phyloP scores from a whole-genome alignment of 176 grass and related monocot genomes.

The Carex myosuroides region DNA sequence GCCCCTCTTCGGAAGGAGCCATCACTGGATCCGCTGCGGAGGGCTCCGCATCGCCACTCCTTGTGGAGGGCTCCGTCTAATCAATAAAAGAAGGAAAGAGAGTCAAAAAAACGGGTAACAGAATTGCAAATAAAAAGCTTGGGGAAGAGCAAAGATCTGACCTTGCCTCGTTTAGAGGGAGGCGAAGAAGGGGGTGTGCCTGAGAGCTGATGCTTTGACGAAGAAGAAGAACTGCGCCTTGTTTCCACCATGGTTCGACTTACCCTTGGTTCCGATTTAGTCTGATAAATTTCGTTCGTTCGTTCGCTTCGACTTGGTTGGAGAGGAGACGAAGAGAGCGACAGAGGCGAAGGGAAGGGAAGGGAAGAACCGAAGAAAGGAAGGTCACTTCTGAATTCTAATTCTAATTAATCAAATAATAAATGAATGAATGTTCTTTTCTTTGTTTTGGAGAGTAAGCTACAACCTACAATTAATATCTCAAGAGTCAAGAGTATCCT shows the following conservation, averaged over 20 bases:
- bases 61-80: slow-evolving; percentile 36
- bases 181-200: slow-evolving; percentile 38
- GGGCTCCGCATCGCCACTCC: slow-evolving; percentile 28
- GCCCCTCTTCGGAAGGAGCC: slow-evolving; percentile 27
- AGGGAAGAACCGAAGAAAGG: not conserved
- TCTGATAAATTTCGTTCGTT: not conserved
- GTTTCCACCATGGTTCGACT: slow-evolving; percentile 82
- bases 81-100: slow-evolving; percentile 20
- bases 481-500: not conserved
- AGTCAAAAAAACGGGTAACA: not conserved
- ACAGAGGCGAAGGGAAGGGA: not conserved
- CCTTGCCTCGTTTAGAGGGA: slow-evolving; percentile 72
- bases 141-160: slow-evolving; percentile 31
- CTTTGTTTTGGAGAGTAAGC: not conserved
- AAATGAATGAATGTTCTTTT: not conserved
- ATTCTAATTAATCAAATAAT: not conserved
- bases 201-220: slow-evolving; percentile 41
- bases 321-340: not conserved
- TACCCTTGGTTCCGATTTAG: not conserved
- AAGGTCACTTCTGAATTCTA: not conserved
- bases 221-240: slow-evolving; percentile 74
- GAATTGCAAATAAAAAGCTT: slow-evolving; percentile 17
- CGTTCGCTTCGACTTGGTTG: slow-evolving; percentile 3
- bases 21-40: slow-evolving; percentile 29
- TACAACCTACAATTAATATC: not conserved